Conservation (phyloP, 805 yeast species). For the Saccharomycopsis schoenii region DNA sequence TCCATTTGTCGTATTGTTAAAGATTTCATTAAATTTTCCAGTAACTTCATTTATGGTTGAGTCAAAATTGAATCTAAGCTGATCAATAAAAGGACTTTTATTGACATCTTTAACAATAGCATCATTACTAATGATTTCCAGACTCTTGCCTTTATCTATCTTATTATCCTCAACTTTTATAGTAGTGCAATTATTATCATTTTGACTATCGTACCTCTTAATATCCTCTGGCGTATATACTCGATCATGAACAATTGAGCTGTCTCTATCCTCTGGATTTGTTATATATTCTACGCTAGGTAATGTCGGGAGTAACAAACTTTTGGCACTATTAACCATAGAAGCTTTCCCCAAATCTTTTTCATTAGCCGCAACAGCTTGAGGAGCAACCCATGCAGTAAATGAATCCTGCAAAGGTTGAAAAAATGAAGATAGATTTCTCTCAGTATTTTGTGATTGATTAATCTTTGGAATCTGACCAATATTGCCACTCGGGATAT, state of each 20-base stretch:
- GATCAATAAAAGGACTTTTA: neutral
- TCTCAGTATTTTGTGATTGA: neutral
- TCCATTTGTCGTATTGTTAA: conserved; percentile 14
- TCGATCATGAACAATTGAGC: conserved; percentile 60
- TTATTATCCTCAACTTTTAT: neutral
- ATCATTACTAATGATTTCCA: neutral
- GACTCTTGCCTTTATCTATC: neutral
- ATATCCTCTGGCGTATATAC: conserved; percentile 44
- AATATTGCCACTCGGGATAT: neutral
- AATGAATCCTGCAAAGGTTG: conserved; percentile 37
- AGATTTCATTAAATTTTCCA: conserved; percentile 23
- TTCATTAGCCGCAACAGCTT: conserved; percentile 17
- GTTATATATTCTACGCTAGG: conserved; percentile 53
- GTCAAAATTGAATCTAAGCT: neutral
- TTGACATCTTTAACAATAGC: neutral
- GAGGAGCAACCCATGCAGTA: conserved; percentile 33
- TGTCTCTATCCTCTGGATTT: conserved; percentile 50
- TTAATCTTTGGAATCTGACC: conserved; percentile 3
- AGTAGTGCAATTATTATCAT: neutral
- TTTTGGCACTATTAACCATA: conserved; percentile 58
- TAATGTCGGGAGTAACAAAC: conserved; percentile 57
- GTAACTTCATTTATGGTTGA: conserved; percentile 10
- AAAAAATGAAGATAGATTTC: conserved; percentile 8
- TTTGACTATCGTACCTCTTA: conserved; percentile 26
- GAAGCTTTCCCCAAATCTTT: conserved; percentile 50